Evolutionary conservation across 75 land plant species (phyloP).

Genomic region (Sequoia sempervirens): DNA sequence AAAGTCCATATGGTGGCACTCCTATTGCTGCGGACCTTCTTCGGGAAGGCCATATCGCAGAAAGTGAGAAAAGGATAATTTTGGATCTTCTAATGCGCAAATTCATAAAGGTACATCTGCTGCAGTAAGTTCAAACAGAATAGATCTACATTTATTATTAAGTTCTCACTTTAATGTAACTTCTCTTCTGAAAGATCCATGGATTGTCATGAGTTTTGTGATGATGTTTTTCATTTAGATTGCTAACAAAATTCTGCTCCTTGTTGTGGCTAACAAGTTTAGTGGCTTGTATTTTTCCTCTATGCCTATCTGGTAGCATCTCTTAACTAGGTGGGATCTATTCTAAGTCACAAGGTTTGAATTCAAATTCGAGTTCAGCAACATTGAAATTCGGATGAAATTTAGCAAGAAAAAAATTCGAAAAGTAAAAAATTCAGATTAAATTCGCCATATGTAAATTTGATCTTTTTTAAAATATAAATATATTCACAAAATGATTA

Average conservation of each 20-base stretch:
- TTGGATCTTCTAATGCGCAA: slow-evolving; percentile 88
- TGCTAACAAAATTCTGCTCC: neutral
- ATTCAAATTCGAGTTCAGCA: no score
- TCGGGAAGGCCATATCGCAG: slow-evolving; percentile 97
- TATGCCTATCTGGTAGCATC: neutral
- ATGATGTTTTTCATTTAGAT: neutral
- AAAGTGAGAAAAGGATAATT: slow-evolving; percentile 63
- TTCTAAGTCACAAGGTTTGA: no score
- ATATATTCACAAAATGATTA: no score
- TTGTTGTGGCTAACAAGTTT: neutral
- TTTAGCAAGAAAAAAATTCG: no score
- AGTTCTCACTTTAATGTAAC: neutral
- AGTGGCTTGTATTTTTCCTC: neutral
- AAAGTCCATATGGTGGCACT: slow-evolving; percentile 97
- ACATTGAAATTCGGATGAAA: no score
- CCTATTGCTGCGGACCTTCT: slow-evolving; percentile 95
- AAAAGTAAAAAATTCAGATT: no score
- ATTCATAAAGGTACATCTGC: slow-evolving; percentile 71
- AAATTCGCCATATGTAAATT: no score
- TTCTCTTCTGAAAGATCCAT: neutral
- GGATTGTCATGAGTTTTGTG: neutral
- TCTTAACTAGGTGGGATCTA: neutral
- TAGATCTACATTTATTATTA: neutral
- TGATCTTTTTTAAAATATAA: no score
- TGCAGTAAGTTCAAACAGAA: neutral